Conservation (phyloP, 176 grass and related monocot genomes). For the Paspalum notatum region DNA sequence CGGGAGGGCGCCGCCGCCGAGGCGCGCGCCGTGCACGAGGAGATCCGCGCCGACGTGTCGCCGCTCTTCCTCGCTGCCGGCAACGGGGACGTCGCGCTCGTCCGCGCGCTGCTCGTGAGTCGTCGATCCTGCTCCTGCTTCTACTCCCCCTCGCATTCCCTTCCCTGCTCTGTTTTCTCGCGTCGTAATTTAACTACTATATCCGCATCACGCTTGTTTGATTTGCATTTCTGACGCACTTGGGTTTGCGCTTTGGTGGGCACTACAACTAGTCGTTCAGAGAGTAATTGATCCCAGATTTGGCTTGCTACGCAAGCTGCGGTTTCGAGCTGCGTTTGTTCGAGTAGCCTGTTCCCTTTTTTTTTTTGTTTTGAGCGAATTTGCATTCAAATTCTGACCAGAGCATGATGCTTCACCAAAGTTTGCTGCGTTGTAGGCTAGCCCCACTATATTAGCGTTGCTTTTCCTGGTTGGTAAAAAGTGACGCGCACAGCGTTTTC, state of each 20-base stretch:
- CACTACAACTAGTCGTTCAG: neutral
- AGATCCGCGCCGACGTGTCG: slow-evolving; percentile 92
- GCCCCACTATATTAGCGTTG: neutral
- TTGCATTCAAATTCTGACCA: neutral
- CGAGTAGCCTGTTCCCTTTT: neutral
- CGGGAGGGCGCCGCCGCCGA: slow-evolving; percentile 74
- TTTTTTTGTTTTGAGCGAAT: neutral
- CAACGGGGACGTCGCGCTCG: slow-evolving; percentile 78
- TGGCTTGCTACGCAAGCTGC: neutral
- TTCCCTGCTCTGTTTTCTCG: slow-evolving; percentile 6
- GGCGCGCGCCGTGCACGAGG: slow-evolving; percentile 58
- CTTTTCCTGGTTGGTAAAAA: slow-evolving; percentile 1
- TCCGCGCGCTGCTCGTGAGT: slow-evolving; percentile 82
- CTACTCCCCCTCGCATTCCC: neutral
- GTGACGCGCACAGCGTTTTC: slow-evolving; percentile 14
- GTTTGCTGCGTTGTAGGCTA: neutral
- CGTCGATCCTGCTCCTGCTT: neutral
- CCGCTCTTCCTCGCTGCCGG: slow-evolving; percentile 95
- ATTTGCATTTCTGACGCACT: neutral
- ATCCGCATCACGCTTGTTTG: neutral
- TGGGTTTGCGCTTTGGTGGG: neutral
- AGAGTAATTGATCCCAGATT: neutral
- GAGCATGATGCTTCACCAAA: neutral
- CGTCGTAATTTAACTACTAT: neutral
- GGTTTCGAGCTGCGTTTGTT: neutral